Base-by-base conservation (phyloP, 139 green algal genomes). In the Edaphochlamys debaryana region DNA sequence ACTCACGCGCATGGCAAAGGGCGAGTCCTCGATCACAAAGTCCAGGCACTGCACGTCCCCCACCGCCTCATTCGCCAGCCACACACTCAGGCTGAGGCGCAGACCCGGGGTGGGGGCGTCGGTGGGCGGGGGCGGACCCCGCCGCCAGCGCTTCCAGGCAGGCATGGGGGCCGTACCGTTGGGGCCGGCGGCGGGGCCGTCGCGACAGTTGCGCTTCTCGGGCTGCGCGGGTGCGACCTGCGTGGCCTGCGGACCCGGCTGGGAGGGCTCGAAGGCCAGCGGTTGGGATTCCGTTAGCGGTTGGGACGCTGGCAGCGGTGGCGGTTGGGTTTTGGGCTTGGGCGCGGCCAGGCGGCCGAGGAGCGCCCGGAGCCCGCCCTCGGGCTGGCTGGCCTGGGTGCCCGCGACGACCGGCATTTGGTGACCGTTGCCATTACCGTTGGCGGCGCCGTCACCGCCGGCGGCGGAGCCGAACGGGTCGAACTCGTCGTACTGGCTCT, bases 21-120 rank as follows among this genome's bases (percentile, higher is more conserved):
- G 75, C 60, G 71, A 34, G 25, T 71, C 75, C 75, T 71, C 60
- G 40, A 81, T 8, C 60, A 62, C 60, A 41, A 81, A 30, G 60
- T 81, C 75, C 13, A 34, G 7, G n/a, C 62, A 71, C 75, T 40
- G 19, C 60, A 81, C 60, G 32, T 81, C 75, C 11, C 75, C 75
- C 7, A 22, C 5, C 9, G 15, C 25, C n/a, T 71, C 75, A 40
- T 81, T 81, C 11, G 60, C 75, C 40, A 81, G 75, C 60, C 63
- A 6, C 41, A 81, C 19, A 19, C 56, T 30, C 36, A 80, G 3
- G 36, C 69, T 54, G 36, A 54, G 23, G 38, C 41, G 20, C 22
- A 29, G 29, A 15, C 42, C 69, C 17, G 41, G 45, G 9, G 69
- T 37, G 5, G 69, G 42, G 1, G 69, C 69, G 11, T 48, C 25